Evolutionary conservation across 176 grass and related monocot genomes (phyloP).

Genomic region (Zea luxurians): DNA sequence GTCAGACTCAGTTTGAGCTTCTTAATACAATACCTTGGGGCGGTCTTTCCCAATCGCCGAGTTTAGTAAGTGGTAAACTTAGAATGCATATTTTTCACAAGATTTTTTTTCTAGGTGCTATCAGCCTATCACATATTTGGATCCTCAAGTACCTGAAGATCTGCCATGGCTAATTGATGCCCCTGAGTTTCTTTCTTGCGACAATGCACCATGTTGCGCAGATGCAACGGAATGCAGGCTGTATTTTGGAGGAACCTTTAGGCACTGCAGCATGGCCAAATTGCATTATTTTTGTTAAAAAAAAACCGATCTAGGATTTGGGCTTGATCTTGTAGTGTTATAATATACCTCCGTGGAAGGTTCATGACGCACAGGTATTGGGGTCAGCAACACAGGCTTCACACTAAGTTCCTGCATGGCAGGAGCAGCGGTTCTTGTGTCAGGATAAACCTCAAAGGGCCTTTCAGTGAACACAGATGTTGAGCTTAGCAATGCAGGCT

Average conservation of each 20-base stretch:
- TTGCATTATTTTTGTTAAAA: constrained; percentile 12
- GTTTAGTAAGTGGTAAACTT: background rate
- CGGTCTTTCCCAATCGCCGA: too few species aligned
- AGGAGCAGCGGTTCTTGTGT: constrained; percentile 2
- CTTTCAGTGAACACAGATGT: constrained; percentile 32
- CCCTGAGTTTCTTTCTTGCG: constrained; percentile 18
- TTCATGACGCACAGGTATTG: constrained; percentile 9
- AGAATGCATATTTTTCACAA: background rate
- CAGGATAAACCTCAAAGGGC: constrained; percentile 5
- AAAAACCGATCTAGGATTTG: background rate
- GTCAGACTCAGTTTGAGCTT: too few species aligned
- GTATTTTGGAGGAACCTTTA: constrained; percentile 12
- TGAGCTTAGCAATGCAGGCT: constrained; percentile 25
- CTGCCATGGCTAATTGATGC: constrained; percentile 19
- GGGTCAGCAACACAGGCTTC: background rate
- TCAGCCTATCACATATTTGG: background rate
- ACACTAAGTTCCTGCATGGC: background rate
- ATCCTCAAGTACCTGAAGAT: constrained; percentile 45
- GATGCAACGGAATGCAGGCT: background rate
- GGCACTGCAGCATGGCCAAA: background rate
- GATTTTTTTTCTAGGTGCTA: background rate
- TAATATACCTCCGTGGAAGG: constrained; percentile 3
- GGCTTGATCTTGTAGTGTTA: constrained; percentile 6
- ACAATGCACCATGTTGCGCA: constrained; percentile 16
- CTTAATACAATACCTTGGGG: too few species aligned